Evolutionary conservation across 2,329 filamentous ascomycete genomes (phyloP).

Genomic region (Onygenales sp.): DNA sequence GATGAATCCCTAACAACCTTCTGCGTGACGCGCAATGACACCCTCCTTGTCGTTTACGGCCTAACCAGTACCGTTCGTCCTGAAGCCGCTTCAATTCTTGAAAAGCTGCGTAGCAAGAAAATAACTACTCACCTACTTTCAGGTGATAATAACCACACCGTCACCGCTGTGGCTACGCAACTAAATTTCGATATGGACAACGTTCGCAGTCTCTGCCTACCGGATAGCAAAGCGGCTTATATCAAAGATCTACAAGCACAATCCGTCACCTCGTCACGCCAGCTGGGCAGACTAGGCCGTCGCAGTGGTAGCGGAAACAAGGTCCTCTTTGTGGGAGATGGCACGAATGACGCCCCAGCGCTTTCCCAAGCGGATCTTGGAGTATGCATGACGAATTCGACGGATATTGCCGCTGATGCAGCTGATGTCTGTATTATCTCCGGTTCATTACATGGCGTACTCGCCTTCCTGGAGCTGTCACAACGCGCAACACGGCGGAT

Average conservation of each 20-base stretch:
- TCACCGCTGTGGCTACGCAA: constrained; percentile 37
- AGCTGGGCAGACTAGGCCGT: neutral
- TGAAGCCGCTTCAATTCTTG: constrained; percentile 43
- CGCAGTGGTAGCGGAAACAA: constrained; percentile 17
- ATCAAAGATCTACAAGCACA: constrained; percentile 27
- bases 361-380: constrained; percentile 63
- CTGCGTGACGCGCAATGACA: constrained; percentile 44
- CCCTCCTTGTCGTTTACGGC: constrained; percentile 40
- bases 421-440: constrained; percentile 62
- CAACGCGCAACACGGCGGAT: constrained; percentile 39
- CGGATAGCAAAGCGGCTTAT: constrained; percentile 47
- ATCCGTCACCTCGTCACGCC: neutral
- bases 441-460: constrained; percentile 45
- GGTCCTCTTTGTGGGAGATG: constrained; percentile 66
- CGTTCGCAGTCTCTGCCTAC: constrained; percentile 39
- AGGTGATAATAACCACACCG: constrained; percentile 45
- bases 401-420: constrained; percentile 56
- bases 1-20: constrained; percentile 42
- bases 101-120: constrained; percentile 38
- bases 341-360: constrained; percentile 68
- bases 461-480: constrained; percentile 49
- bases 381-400: constrained; percentile 54
- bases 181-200: constrained; percentile 32
- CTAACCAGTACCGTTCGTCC: constrained; percentile 40
- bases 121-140: constrained; percentile 48